Base-by-base conservation (phyloP, 176 grass and related monocot genomes). In the Musa acuminata region DNA sequence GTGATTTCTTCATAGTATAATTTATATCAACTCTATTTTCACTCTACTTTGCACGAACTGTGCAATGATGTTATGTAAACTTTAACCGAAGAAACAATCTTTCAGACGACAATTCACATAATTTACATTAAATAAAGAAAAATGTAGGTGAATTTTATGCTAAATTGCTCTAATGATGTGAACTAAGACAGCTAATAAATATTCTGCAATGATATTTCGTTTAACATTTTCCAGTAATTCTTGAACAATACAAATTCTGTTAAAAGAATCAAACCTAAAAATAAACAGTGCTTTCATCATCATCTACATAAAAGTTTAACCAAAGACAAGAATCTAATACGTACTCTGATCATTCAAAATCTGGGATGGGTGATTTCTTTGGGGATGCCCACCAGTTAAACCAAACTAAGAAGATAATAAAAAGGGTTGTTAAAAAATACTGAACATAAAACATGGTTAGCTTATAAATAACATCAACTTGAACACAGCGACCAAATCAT, bases 321-420 rank as follows among this genome's bases (percentile, higher is more conserved):
- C 58, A 74, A 69, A 76, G 29, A 75, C 57, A 76, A 77, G 53
- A 51, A 73, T 75, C 11, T 8, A 21, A 52, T 21, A 80, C 86
- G 23, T 94, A 99, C 95, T 94, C 80, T 94, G 95, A 73, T 99
- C 90, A 21, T 79, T 83, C 74, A 99, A 23, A 75, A 99, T 85
- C 79, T 99, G 95, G 20, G 93, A 89, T 20, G 80, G 81, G 78
- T 87, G 95, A 84, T 84, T 99, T 80, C 95, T 94, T 73, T 94
- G 95, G 75, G 82, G 77, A 83, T 83, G 90, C 49, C 90, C 87
- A 13, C 73, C 87, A 81, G 64, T 49, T 83, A 96, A 75, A 70
- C 81, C 85, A 81, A 84, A 90, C 89, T 96, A 81, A 49, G 48
- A 84, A 72, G 27, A 64, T 53, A 80, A 69, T 1, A 51, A 79